Evolutionary conservation across 306 rosid genomes (phyloP).

Genomic region (Rosa multiflora): DNA sequence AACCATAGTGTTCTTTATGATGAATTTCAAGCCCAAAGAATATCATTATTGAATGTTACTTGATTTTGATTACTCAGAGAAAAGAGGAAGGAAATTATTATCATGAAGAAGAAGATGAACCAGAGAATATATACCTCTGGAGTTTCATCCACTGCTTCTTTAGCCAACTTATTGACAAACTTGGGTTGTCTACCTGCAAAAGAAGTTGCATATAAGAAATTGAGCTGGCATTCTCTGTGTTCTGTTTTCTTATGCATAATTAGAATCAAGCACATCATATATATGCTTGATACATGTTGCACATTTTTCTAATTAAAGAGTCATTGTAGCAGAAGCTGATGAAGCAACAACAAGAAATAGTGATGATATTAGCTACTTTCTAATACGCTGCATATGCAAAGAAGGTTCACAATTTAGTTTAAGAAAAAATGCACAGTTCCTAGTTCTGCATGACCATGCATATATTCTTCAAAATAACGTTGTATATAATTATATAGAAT

Average conservation of each 20-base stretch:
- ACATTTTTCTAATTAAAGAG: background rate
- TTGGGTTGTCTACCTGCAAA: constrained; percentile 53
- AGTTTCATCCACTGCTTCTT: constrained; percentile 32
- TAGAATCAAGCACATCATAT: background rate
- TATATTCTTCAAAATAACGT: background rate
- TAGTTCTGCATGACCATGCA: background rate
- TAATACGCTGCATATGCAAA: background rate
- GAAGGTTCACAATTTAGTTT: background rate
- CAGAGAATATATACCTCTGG: constrained; percentile 13
- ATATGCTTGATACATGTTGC: too few species aligned
- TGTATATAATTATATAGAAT: background rate
- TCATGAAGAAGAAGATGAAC: background rate
- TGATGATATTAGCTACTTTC: background rate
- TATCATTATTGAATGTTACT: background rate
- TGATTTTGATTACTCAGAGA: background rate
- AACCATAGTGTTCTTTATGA: background rate
- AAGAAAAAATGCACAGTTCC: background rate
- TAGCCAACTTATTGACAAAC: constrained; percentile 29
- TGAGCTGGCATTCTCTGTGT: background rate
- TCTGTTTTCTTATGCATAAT: background rate
- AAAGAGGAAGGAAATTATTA: background rate
- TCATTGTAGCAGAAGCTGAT: background rate
- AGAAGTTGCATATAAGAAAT: constrained; percentile 10
- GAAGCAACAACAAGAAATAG: background rate
- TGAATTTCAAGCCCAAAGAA: background rate